A percentile compares a stretch with the other conserved stretches of the same genome.
Evolutionary conservation across 345 rosid species (phyloP).

Genomic region (Toxicodendron radicans): DNA sequence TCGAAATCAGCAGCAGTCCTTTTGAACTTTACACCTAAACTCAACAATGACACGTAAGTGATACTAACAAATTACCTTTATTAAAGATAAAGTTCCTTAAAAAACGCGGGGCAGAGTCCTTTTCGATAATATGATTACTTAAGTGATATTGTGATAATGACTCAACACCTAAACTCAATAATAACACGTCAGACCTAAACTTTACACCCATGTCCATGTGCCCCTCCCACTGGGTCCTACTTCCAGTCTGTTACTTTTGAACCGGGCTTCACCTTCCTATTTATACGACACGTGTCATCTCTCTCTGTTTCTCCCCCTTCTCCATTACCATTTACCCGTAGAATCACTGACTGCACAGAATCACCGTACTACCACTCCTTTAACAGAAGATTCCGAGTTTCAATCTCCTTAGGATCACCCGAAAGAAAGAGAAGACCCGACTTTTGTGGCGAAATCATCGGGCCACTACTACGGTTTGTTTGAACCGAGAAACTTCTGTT

Average conservation of each 20-base stretch:
- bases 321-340: not conserved
- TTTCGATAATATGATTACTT: not conserved
- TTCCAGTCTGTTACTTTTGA: slow-evolving; percentile 33
- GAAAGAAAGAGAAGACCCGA: slow-evolving; percentile 19
- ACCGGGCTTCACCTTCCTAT: slow-evolving; percentile 9
- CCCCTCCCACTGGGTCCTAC: not conserved
- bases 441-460: slow-evolving; percentile 28
- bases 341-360: slow-evolving; percentile 26
- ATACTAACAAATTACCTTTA: too few relatives aligned
- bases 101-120: not conserved
- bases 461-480: not conserved
- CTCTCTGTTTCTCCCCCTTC: not conserved
- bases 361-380: slow-evolving; percentile 7
- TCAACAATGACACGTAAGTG: too few relatives aligned
- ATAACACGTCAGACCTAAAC: slow-evolving; percentile 12
- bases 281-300: slow-evolving; percentile 36
- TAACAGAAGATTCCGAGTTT: slow-evolving; percentile 2
- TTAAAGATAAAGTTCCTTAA: not conserved
- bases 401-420: slow-evolving; percentile 20
- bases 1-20: too few relatives aligned
- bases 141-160: not conserved
- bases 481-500: slow-evolving; percentile 26
- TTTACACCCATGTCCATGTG: slow-evolving; percentile 35
- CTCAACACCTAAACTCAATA: not conserved
- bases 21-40: too few relatives aligned